Base-by-base conservation (phyloP, 371 early-diverging fungal genomes). In the Mortierella sp. region DNA sequence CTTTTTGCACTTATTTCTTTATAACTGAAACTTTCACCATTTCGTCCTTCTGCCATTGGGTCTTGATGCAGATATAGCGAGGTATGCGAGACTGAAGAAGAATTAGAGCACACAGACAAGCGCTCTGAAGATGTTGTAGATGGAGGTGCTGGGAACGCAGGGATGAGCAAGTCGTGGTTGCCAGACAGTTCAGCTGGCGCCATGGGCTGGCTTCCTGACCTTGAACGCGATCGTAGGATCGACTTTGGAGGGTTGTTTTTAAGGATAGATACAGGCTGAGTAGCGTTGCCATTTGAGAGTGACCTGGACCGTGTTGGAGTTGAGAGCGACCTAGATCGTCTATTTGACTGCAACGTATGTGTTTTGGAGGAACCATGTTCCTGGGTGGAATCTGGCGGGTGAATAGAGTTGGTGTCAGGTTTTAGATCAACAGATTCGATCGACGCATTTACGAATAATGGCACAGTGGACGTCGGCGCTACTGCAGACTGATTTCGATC, bases 221-320 rank as follows among this genome's bases (percentile, higher is more conserved):
- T 61, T 24, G 73, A 59, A 14, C 73, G 69, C 18, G 73, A 52
- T 6, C 78, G 66, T 20, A 78, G 59, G 43, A 70, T 78, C 6
- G 73, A 78, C 40, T 69, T 72, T 40, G 78, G 78, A 40, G 78
- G 73, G 30, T 69, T 49, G 39, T 26, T 61, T 57, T 77, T 78
- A 8, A 73, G 60, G 26, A 78, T 73, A 22, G 78, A 69, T 1
- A 73, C 73, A 9, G 78, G 73, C 26, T 35, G 8, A 20, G 55
- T 52, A 10, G 64, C 24, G 20, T 39, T n/a, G 4, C 16, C 47
- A 63, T 62, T 39, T 61, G 69, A 68, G 20, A 63, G 51, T 11
- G 74, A 74, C 37, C 69, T 64, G 28, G 64, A 45, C 22, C 75
- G 35, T 12, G 45, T 26, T 60, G 65, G 64, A 54, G 32, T 57